These are phyloP conservation scores for Saprolegnia parasitica DNA, from an alignment of 352 stramenopile genomes.

Conservation along the genomic window DNA sequence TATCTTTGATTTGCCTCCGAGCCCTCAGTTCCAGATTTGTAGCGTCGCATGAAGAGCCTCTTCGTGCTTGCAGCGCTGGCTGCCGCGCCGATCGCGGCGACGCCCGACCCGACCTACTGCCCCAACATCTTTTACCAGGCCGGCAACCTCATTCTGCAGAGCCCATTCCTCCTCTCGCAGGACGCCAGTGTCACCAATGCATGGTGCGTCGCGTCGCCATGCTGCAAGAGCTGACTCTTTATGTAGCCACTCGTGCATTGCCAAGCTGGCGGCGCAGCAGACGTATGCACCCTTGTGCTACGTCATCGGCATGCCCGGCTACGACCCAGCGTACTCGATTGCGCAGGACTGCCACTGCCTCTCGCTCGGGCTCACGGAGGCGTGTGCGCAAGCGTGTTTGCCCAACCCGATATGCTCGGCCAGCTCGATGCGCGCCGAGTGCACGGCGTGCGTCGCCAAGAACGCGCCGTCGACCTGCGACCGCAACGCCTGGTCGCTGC, in stretches of 20 bases:
- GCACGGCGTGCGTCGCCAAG: constrained; percentile 24
- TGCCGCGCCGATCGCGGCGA: neutral
- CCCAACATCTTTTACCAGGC: constrained; percentile 28
- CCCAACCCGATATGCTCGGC: constrained; percentile 25
- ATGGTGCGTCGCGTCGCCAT: constrained; percentile 17
- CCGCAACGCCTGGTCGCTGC: constrained; percentile 10
- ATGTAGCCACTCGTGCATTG: constrained; percentile 28
- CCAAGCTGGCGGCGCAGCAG: constrained; percentile 25
- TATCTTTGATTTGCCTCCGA: too few relatives aligned
- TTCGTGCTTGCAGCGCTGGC: neutral
- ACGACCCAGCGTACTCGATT: constrained; percentile 23
- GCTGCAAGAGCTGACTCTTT: too few relatives aligned
- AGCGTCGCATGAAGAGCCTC: neutral
- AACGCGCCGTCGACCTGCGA: constrained; percentile 18
- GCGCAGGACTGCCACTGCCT: constrained; percentile 25
- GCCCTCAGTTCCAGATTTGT: neutral
- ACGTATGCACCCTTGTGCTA: constrained; percentile 20
- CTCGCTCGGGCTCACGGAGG: constrained; percentile 23
- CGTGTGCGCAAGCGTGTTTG: constrained; percentile 11
- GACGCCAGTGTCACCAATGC: constrained; percentile 20
- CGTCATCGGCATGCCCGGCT: constrained; percentile 25
- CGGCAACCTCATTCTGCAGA: constrained; percentile 18
- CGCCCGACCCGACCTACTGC: constrained; percentile 6
- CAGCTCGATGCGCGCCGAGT: constrained; percentile 2
- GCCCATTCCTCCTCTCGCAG: constrained; percentile 25